phyloP scores from a whole-genome alignment of 1,284 basidiomycete genomes.

The Puccinia horiana region DNA sequence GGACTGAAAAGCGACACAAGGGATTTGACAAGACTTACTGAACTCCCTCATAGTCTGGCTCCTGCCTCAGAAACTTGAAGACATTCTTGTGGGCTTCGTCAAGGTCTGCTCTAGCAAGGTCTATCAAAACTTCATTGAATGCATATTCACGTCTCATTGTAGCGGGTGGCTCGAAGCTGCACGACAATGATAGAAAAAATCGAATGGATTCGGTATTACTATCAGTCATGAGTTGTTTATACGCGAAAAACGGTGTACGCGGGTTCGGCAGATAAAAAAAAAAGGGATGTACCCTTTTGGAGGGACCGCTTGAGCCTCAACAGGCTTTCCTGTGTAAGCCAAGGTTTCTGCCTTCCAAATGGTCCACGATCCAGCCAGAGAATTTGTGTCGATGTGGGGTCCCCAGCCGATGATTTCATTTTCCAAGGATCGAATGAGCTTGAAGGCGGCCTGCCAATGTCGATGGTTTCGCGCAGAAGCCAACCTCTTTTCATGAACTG shows the following conservation, averaged over 20 bases:
- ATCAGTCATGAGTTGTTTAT: no score
- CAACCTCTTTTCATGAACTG: not conserved
- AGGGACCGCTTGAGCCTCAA: not conserved
- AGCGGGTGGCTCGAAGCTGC: not conserved
- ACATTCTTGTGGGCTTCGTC: not conserved
- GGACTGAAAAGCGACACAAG: not conserved
- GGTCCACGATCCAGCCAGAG: slow-evolving; percentile 11
- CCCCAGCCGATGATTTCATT: not conserved
- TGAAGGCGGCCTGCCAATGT: not conserved
- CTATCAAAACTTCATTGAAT: not conserved
- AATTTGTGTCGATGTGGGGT: not conserved
- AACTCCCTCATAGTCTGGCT: not conserved
- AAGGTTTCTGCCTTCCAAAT: slow-evolving; percentile 14
- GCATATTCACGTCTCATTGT: not conserved
- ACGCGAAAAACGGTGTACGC: no score
- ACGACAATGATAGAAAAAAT: no score
- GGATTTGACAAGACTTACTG: no score
- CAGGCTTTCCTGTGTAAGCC: not conserved
- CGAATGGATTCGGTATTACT: no score
- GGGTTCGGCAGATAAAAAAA: no score
- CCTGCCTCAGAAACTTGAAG: not conserved
- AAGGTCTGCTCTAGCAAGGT: not conserved
- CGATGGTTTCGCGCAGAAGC: not conserved
- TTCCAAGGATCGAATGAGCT: not conserved
- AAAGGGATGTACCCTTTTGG: not conserved